phyloP scores from a whole-genome alignment of 179 eudicot genomes.

The Beta corolliflora region DNA sequence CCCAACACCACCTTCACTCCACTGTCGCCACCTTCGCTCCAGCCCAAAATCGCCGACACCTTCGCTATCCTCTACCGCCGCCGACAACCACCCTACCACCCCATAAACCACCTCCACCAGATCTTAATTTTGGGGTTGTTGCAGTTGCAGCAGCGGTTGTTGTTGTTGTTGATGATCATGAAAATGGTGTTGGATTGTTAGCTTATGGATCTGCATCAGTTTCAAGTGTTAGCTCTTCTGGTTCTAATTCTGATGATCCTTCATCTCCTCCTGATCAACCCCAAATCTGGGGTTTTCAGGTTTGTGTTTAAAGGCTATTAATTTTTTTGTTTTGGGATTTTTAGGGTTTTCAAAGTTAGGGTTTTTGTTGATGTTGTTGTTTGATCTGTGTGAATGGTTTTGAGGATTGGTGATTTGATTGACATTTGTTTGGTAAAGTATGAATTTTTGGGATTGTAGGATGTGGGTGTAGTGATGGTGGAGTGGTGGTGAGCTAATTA shows the following conservation, averaged over 20 bases:
- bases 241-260: slow-evolving; percentile 75
- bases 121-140: too few species aligned
- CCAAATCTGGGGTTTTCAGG: slow-evolving; percentile 55
- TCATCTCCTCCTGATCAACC: slow-evolving; percentile 48
- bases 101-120: too few species aligned
- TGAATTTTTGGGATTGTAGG: too few species aligned
- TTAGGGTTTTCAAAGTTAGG: neutral
- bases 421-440: too few species aligned
- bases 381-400: slow-evolving; percentile 17
- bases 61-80: too few species aligned
- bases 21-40: too few species aligned
- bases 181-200: slow-evolving; percentile 22
- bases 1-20: too few species aligned
- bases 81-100: too few species aligned
- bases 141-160: neutral
- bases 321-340: neutral
- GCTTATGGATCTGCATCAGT: slow-evolving; percentile 62
- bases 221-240: slow-evolving; percentile 86
- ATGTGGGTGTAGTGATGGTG: too few species aligned
- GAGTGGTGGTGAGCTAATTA: too few species aligned
- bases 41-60: too few species aligned
- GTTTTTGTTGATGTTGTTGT: slow-evolving; percentile 1
- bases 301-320: slow-evolving; percentile 14
- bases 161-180: slow-evolving; percentile 22
- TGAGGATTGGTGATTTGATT: slow-evolving; percentile 11